Evolutionary conservation across 192 early-diverging fungal species (phyloP), one percentile per base, ranked within the genome.

Genomic region (Dissophora globulifera): DNA sequence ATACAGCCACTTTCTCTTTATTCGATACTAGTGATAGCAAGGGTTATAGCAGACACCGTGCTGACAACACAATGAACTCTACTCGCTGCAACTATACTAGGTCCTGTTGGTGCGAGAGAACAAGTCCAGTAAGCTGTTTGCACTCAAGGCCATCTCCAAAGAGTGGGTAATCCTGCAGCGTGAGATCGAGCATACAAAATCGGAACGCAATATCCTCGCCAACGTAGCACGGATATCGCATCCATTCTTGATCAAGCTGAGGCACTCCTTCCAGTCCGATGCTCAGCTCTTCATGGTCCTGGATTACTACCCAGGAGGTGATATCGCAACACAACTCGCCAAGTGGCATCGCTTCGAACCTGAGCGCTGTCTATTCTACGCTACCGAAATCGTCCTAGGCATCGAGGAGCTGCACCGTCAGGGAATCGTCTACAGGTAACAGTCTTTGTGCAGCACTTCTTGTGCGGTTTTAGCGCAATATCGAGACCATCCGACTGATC

Each of bases 251-350:
- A 92, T 98, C 52, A 92, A 88, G 50, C 87, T 99, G 6, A 87
- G 90, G 68, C 93, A 90, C 49, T 93, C 95, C 1, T 99, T 98
- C 67, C 96, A 99, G 67, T 92, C 92, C 26, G 81, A 86, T 17
- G 86, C 86, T 27, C 90, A 90, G 64, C 84, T 99, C n/a, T 98
- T 90, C 74, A 79, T 99, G 69, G 90, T 99, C 49, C 79, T 98
- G 71, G 91, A 91, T 49, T 98, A 96, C 69, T 86, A 94, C 56
- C 89, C 88, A 2, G 97, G 97, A 29, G 96, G 96, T 26, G 95
- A 97, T 66, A 87, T 99, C 41, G 94, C 95, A 47, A 93, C 92
- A 15, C 93, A 95, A 60, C 79, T 99, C 59, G 81, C 88, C 4
- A 76, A 78, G 20, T 84, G 70, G 53, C 55, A 76, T 40, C 58